Conservation (phyloP, 2,329 filamentous ascomycete genomes). For the Dendrostoma leiphaemia region DNA sequence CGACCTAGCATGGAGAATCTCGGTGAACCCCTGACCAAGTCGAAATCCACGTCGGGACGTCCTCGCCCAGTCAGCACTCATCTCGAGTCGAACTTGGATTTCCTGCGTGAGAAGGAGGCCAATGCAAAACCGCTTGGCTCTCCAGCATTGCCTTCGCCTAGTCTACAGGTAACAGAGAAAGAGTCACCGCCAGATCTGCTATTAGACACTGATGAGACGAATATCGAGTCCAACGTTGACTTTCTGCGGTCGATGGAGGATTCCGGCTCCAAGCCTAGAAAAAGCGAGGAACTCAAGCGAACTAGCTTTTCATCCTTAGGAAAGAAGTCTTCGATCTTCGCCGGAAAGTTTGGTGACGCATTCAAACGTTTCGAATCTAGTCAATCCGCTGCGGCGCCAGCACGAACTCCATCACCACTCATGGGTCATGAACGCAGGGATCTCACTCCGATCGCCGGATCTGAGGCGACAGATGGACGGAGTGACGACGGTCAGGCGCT, state of each 20-base stretch:
- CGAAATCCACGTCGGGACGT: slow-evolving; percentile 37
- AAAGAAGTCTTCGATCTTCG: slow-evolving; percentile 73
- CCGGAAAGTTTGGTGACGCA: slow-evolving; percentile 86
- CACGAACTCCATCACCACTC: slow-evolving; percentile 47
- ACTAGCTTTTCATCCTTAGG: slow-evolving; percentile 68
- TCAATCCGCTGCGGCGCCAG: slow-evolving; percentile 28
- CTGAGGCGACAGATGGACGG: slow-evolving; percentile 67
- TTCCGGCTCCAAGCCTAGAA: slow-evolving; percentile 54
- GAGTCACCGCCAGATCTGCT: slow-evolving; percentile 39
- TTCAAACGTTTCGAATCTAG: slow-evolving; percentile 85
- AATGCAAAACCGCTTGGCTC: slow-evolving; percentile 40
- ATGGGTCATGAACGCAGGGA: slow-evolving; percentile 47
- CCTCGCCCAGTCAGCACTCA: slow-evolving; percentile 79
- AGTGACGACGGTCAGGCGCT: slow-evolving; percentile 65
- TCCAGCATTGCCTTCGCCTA: slow-evolving; percentile 34
- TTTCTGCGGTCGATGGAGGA: slow-evolving; percentile 77
- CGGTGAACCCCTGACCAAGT: slow-evolving; percentile 56
- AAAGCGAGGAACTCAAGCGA: slow-evolving; percentile 67
- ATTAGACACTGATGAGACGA: slow-evolving; percentile 55
- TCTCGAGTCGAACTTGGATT: slow-evolving; percentile 79
- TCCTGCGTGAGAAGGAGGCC: slow-evolving; percentile 73
- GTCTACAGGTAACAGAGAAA: slow-evolving; percentile 30
- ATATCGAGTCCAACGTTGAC: slow-evolving; percentile 77
- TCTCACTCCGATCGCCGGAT: slow-evolving; percentile 72
- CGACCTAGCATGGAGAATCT: slow-evolving; percentile 64